Conservation (phyloP, 441 rosid species). For the Populus hybrid region DNA sequence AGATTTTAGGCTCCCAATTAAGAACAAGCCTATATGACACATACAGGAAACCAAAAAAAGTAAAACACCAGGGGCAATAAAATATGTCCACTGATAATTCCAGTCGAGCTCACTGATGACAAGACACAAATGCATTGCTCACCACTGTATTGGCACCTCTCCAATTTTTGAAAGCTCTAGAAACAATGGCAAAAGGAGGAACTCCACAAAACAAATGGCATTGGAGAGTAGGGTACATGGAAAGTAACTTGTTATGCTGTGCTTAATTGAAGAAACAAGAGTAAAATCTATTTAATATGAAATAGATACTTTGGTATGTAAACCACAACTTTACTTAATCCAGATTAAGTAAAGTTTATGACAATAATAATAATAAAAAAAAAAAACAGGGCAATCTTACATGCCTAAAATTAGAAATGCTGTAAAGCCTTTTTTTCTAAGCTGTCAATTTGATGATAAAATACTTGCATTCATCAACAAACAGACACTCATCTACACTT, state of each 20-base stretch:
- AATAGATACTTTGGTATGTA: no score
- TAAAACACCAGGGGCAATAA: background rate
- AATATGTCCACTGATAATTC: background rate
- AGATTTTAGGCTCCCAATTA: background rate
- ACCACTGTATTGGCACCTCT: background rate
- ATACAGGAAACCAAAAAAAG: background rate
- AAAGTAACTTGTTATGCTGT: background rate
- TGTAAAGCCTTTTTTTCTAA: no score
- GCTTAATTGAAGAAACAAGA: background rate
- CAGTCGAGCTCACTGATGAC: background rate
- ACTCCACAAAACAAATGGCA: background rate
- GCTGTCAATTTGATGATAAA: background rate
- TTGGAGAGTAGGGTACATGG: background rate
- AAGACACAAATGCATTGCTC: background rate
- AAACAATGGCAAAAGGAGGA: background rate
- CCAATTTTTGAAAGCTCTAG: background rate
- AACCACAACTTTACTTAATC: background rate
- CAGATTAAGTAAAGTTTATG: background rate
- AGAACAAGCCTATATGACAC: background rate
- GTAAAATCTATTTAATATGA: background rate
- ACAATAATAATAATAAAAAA: no score
- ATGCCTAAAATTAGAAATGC: background rate
- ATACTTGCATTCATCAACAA: background rate
- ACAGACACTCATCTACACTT: background rate
- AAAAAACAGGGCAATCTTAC: background rate